phyloP scores from a whole-genome alignment of 306 rosid genomes.

The Malus domestica region ASM211411v1 NC_041798.1:13077001-13077500 shows the following conservation, averaged over 20 bases:
- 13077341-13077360: background rate
- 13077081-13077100: background rate
- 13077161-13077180: background rate
- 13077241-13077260: too few relatives aligned
- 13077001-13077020: slow-evolving; percentile 77
- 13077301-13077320: background rate
- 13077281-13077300: background rate
- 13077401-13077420: background rate
- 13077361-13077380: background rate
- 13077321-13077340: background rate
- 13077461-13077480: background rate
- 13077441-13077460: background rate
- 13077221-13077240: too few relatives aligned
- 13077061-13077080: slow-evolving; percentile 82
- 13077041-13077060: slow-evolving; percentile 85
- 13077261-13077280: background rate
- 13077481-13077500: background rate
- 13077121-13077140: background rate
- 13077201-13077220: background rate
- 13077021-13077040: slow-evolving; percentile 65
- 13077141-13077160: background rate
- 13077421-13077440: background rate
- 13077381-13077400: background rate
- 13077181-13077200: background rate
- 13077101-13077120: background rate